A percentile compares a stretch with the other conserved stretches of the same genome.
phyloP scores from a whole-genome alignment of 1,139 yeast genomes.

The Debaryomyces fabryi region DNA sequence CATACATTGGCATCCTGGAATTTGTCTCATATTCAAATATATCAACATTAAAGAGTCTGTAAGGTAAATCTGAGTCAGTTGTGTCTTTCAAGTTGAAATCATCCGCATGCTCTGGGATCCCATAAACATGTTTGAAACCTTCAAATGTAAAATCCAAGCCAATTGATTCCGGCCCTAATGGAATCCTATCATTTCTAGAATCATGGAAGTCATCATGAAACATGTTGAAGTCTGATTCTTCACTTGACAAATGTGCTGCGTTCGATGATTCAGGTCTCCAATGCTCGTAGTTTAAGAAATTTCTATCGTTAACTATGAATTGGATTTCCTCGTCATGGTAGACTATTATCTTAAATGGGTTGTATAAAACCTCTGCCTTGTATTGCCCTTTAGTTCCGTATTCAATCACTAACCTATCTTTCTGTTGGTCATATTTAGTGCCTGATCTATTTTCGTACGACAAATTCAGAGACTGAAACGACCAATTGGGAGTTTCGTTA shows the following conservation, averaged over 20 bases:
- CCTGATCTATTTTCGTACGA: conserved; percentile 9
- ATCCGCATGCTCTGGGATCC: conserved; percentile 96
- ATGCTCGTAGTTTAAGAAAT: conserved; percentile 80
- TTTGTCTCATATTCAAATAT: conserved; percentile 88
- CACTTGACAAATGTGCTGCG: conserved; percentile 46
- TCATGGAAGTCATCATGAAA: conserved; percentile 65
- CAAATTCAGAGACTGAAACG: conserved; percentile 38
- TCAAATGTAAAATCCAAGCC: conserved; percentile 74
- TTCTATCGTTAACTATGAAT: conserved; percentile 66
- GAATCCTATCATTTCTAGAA: conserved; percentile 58
- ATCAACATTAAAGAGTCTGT: conserved; percentile 87
- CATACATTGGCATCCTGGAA: conserved; percentile 90
- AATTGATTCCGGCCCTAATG: conserved; percentile 89
- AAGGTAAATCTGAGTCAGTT: conserved; percentile 57
- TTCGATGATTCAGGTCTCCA: conserved; percentile 50
- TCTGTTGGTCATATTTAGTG: not conserved
- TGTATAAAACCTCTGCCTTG: conserved; percentile 41
- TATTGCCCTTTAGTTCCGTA: conserved; percentile 46
- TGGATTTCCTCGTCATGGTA: conserved; percentile 46
- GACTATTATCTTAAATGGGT: conserved; percentile 58
- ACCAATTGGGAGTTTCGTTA: conserved; percentile 63
- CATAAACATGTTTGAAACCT: conserved; percentile 69
- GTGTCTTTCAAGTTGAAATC: conserved; percentile 74
- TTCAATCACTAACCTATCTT: conserved; percentile 27
- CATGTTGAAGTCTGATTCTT: conserved; percentile 60